A percentile compares a stretch with the other conserved stretches of the same genome.
These are phyloP conservation scores for Mucor irregularis DNA, from an alignment of 371 early-diverging fungal species.

Conservation along the genomic window DNA sequence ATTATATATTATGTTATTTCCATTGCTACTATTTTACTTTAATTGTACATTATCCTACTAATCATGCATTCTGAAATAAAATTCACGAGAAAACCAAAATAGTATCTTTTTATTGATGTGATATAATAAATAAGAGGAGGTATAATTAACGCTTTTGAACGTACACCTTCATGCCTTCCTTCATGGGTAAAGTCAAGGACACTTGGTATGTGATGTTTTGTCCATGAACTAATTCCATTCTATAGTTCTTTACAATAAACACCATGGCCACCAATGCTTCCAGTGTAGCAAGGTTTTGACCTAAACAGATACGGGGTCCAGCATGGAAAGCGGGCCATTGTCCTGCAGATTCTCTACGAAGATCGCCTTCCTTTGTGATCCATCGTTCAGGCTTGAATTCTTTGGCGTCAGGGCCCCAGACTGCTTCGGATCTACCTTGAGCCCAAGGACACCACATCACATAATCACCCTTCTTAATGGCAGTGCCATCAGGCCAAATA, in stretches of 20 bases:
- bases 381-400: slow-evolving; percentile 68
- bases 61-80: too few relatives aligned
- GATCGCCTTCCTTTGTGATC: slow-evolving; percentile 40
- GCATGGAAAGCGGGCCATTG: slow-evolving; percentile 63
- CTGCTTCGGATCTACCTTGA: slow-evolving; percentile 53
- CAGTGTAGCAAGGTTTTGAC: slow-evolving; percentile 48
- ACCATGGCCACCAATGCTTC: slow-evolving; percentile 44
- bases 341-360: slow-evolving; percentile 38
- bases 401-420: slow-evolving; percentile 64
- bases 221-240: slow-evolving; percentile 37
- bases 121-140: neutral
- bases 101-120: too few relatives aligned
- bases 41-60: too few relatives aligned
- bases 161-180: slow-evolving; percentile 39
- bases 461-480: slow-evolving; percentile 55
- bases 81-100: too few relatives aligned
- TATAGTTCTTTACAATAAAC: slow-evolving; percentile 39
- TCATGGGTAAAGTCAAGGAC: slow-evolving; percentile 54
- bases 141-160: slow-evolving; percentile 22
- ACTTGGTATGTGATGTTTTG: slow-evolving; percentile 35
- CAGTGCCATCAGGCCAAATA: slow-evolving; percentile 68
- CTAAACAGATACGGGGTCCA: slow-evolving; percentile 72
- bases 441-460: slow-evolving; percentile 54
- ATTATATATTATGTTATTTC: too few relatives aligned
- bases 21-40: too few relatives aligned